Percentiles rank a stretch among this genome's conserved stretches.
phyloP scores from a whole-genome alignment of 176 grass and related monocot species.

The Miscanthus lutarioriparius region DNA sequence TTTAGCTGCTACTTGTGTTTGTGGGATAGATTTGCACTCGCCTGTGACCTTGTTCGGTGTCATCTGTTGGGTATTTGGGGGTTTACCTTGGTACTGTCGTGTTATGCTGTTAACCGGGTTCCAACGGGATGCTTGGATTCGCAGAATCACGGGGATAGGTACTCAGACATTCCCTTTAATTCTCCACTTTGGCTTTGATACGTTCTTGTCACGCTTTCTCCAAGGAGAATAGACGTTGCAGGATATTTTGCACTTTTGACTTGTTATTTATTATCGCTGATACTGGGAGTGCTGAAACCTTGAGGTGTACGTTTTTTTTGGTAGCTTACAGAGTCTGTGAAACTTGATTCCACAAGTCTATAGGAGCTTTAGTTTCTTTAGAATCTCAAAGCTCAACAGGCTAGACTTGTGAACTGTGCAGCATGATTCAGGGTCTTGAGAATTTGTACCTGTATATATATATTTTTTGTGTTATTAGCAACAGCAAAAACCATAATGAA shows the following conservation, averaged over 20 bases:
- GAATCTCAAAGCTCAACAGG: neutral
- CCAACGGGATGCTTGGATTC: conserved; percentile 21
- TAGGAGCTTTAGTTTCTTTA: neutral
- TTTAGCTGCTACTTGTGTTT: neutral
- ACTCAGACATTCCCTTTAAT: neutral
- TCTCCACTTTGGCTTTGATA: neutral
- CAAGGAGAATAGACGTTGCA: neutral
- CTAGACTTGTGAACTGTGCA: neutral
- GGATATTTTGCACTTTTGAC: neutral
- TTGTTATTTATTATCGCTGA: neutral
- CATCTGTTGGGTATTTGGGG: neutral
- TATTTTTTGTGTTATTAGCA: neutral
- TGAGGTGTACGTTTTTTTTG: neutral
- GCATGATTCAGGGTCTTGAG: neutral
- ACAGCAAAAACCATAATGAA: neutral
- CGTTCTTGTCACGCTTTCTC: conserved; percentile 11
- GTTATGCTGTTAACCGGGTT: neutral
- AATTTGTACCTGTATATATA: neutral
- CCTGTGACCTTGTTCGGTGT: neutral
- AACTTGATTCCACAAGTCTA: neutral
- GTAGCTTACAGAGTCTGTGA: neutral
- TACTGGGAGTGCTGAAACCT: neutral
- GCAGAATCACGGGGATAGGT: neutral
- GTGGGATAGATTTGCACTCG: neutral
- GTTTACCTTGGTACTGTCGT: neutral